Conservation (phyloP, 2,329 filamentous ascomycete genomes). For the Claviceps sp. region DNA sequence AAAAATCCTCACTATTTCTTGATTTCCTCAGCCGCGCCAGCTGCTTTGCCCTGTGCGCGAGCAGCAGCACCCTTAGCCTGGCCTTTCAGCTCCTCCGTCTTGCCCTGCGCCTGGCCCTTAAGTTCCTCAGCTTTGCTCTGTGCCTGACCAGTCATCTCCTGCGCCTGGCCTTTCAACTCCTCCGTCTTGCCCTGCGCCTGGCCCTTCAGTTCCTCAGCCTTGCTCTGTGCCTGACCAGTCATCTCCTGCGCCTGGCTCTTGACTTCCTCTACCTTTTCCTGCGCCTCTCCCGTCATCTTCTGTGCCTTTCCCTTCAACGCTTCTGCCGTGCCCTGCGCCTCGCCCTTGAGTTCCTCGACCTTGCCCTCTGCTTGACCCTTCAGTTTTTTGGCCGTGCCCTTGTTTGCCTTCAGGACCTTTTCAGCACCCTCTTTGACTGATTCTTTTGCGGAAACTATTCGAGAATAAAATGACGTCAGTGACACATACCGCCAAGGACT, state of each 20-base stretch:
- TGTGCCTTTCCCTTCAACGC: slow-evolving; percentile 21
- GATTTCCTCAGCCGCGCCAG: slow-evolving; percentile 23
- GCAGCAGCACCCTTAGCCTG: slow-evolving; percentile 19
- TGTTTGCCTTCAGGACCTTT: slow-evolving; percentile 21
- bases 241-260: slow-evolving; percentile 20
- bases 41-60: slow-evolving; percentile 20
- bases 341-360: slow-evolving; percentile 21
- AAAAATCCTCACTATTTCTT: slow-evolving; percentile 9
- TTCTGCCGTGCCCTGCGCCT: slow-evolving; percentile 18
- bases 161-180: slow-evolving; percentile 20
- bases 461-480: neutral
- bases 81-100: slow-evolving; percentile 22
- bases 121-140: slow-evolving; percentile 19
- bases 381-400: slow-evolving; percentile 23
- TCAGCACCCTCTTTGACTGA: slow-evolving; percentile 32
- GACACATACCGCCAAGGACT: neutral
- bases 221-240: slow-evolving; percentile 21
- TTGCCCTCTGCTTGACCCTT: slow-evolving; percentile 26
- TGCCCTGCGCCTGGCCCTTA: slow-evolving; percentile 25
- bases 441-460: slow-evolving; percentile 24
- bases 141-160: slow-evolving; percentile 21
- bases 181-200: slow-evolving; percentile 25
- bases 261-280: slow-evolving; percentile 21
- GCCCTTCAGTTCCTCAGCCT: slow-evolving; percentile 24
- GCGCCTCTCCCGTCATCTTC: slow-evolving; percentile 27